These are phyloP conservation scores for Lentinula guzmanii DNA, from an alignment of 768 basidiomycete species.

Conservation along the genomic window DNA sequence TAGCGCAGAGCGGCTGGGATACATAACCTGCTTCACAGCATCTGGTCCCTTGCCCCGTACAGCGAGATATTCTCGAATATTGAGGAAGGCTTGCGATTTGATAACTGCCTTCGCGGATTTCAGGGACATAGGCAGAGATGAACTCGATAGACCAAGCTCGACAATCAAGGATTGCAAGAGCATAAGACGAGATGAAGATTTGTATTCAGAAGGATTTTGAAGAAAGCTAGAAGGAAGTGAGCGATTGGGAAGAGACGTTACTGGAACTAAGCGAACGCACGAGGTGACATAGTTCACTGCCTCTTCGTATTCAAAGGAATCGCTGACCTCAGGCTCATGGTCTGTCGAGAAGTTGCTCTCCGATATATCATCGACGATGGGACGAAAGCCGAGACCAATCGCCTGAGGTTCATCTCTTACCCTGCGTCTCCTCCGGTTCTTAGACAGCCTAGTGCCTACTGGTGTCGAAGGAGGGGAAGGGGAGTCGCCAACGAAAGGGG, in stretches of 20 bases:
- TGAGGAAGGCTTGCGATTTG: constrained; percentile 62
- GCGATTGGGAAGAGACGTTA: background rate
- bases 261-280: constrained; percentile 31
- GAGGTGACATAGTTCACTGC: constrained; percentile 56
- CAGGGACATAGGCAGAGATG: constrained; percentile 51
- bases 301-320: constrained; percentile 43
- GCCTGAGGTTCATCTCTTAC: background rate
- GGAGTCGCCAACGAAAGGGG: background rate
- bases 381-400: constrained; percentile 28
- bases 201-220: constrained; percentile 38
- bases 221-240: constrained; percentile 37
- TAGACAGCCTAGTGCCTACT: background rate
- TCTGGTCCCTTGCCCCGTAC: constrained; percentile 57
- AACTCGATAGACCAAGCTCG: constrained; percentile 61
- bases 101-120: constrained; percentile 63
- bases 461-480: background rate
- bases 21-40: constrained; percentile 56
- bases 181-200: constrained; percentile 44
- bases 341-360: constrained; percentile 32
- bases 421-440: background rate
- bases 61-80: constrained; percentile 68
- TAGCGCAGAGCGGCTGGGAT: constrained; percentile 55
- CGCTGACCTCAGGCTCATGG: constrained; percentile 19
- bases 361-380: constrained; percentile 48
- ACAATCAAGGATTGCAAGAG: constrained; percentile 71